A percentile compares a stretch with the other conserved stretches of the same genome.
Conservation (phyloP, 2,329 filamentous ascomycete genomes). For the Aspergillus pseudoviridinutans region DNA sequence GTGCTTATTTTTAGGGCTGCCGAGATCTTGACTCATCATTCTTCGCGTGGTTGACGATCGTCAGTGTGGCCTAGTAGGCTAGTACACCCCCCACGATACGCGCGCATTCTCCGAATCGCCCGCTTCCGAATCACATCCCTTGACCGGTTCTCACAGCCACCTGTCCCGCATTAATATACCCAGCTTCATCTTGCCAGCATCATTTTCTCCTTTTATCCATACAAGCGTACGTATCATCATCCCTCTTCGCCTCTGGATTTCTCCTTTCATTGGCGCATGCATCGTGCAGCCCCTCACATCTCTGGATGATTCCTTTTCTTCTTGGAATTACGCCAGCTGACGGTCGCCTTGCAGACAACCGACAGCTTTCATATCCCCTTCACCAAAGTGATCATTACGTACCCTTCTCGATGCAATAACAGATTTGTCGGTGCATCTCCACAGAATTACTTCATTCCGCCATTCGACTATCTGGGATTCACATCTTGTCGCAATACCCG, state of each 20-base stretch:
- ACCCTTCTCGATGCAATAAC: neutral
- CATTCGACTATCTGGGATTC: neutral
- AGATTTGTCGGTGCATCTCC: neutral
- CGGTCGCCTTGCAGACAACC: neutral
- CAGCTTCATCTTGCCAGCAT: slow-evolving; percentile 1
- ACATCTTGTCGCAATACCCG: neutral
- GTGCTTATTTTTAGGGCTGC: slow-evolving; percentile 10
- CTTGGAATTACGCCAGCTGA: neutral
- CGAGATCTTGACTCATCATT: slow-evolving; percentile 13
- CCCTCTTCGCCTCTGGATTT: neutral
- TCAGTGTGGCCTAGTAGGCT: slow-evolving; percentile 10
- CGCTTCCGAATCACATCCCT: slow-evolving; percentile 12
- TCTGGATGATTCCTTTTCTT: neutral
- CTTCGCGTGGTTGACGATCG: slow-evolving; percentile 11
- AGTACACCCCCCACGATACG: slow-evolving; percentile 15
- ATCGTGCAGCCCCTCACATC: neutral
- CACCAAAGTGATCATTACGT: neutral
- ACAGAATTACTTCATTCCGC: neutral
- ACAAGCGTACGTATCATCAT: neutral
- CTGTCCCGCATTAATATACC: neutral
- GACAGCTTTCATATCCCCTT: neutral
- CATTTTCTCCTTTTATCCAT: neutral
- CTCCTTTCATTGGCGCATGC: neutral
- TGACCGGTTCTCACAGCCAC: neutral
- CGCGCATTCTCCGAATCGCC: slow-evolving; percentile 16